Base-by-base conservation (phyloP, 371 early-diverging fungal genomes). In the Circinella umbellata region DNA sequence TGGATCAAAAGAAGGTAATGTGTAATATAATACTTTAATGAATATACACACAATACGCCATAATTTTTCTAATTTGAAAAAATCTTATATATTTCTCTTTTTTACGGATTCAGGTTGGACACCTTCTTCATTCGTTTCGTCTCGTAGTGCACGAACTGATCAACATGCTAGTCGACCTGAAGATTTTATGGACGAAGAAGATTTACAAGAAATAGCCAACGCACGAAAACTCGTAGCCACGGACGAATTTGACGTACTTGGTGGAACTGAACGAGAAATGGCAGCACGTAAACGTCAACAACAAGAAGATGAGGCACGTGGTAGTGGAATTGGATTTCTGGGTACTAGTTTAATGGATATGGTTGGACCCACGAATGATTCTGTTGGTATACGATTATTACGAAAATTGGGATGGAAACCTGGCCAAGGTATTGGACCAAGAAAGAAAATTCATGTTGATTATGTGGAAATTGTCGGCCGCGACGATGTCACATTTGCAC, bases 141-240 rank as follows among this genome's bases (percentile, higher is more conserved):
- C 90, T 6, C 79, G 89, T 59, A 69, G 67, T 13, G 66, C 80
- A 35, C 80, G 90, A 47, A 74, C 75, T 11, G 83, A 86, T 54
- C 66, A 72, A 60, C 83, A 80, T 55, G 73, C 69, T 27, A 74
- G 74, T 14, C 76, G 78, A 63, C 89, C 90, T 60, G 94, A 97
- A 72, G 96, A 96, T 74, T 96, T 87, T 63, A 97, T 97, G 97
- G 97, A 97, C 73, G 95, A 94, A 48, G 96, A 97, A 70, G 97
- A 97, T 75, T 65, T 59, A 14, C 62, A 88, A 89, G 86, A 88
- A 74, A 49, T 88, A 35, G 84, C 80, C 5, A 82, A 80, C 13
- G 67, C 87, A 8, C 73, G 81, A 42, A 80, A 86, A 68, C 67
- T 92, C 6, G 84, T 81, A 9, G 83, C 91, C 4, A 91, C 88